Evolutionary conservation across 495 filamentous ascomycete species (phyloP).

Genomic region (Letharia lupina): DNA sequence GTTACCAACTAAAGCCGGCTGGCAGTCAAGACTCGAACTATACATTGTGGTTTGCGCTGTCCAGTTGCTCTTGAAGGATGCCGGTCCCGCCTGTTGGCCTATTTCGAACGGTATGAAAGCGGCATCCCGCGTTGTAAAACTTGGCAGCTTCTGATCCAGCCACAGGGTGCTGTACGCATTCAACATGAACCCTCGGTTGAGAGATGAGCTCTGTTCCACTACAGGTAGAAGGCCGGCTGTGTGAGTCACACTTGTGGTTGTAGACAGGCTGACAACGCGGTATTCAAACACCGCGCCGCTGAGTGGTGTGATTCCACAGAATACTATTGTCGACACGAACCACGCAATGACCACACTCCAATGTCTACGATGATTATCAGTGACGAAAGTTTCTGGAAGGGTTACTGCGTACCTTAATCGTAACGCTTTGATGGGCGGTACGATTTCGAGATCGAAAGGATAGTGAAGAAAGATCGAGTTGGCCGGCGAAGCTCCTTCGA

Average conservation of each 20-base stretch:
- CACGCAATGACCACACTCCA: constrained; percentile 37
- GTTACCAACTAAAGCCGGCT: constrained; percentile 23
- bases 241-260: constrained; percentile 19
- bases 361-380: constrained; percentile 28
- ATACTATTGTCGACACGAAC: constrained; percentile 33
- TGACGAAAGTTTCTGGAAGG: background rate
- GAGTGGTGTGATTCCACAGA: constrained; percentile 38
- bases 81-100: background rate
- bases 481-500: constrained; percentile 31
- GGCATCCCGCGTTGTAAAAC: constrained; percentile 33
- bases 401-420: constrained; percentile 27
- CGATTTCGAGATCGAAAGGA: constrained; percentile 41
- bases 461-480: constrained; percentile 41
- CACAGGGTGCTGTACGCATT: constrained; percentile 32
- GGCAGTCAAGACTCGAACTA: constrained; percentile 32
- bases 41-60: constrained; percentile 30
- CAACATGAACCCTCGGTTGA: constrained; percentile 30
- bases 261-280: background rate
- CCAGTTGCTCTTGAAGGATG: constrained; percentile 22
- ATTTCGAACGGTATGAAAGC: constrained; percentile 33
- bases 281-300: constrained; percentile 34
- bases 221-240: background rate
- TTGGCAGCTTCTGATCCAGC: constrained; percentile 33
- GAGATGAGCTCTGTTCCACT: constrained; percentile 20
- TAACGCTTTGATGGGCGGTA: constrained; percentile 37